Conservation (phyloP, 768 basidiomycete genomes). For the Kondoa malvinella region DNA sequence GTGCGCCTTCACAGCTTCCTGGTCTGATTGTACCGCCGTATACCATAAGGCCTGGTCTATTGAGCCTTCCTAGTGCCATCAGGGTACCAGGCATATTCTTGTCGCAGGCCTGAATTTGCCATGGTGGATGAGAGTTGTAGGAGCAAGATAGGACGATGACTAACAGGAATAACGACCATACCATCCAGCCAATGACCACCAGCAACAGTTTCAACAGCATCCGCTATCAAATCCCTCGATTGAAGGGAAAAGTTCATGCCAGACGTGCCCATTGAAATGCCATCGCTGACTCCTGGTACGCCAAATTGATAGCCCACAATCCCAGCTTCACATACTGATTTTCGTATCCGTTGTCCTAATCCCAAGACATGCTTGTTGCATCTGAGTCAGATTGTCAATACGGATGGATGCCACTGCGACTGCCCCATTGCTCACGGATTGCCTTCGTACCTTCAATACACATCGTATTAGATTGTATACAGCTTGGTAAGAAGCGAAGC, state of each 20-base stretch:
- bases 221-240: constrained; percentile 92
- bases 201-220: constrained; percentile 86
- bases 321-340: constrained; percentile 49
- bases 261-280: constrained; percentile 74
- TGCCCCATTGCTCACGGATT: constrained; percentile 55
- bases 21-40: constrained; percentile 91
- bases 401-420: background rate
- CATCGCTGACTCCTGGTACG: constrained; percentile 92
- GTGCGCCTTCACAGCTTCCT: constrained; percentile 72
- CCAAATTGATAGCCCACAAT: constrained; percentile 95
- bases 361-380: constrained; percentile 87
- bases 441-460: constrained; percentile 69
- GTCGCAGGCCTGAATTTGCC: constrained; percentile 36
- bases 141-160: background rate
- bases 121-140: background rate
- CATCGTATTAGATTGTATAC: background rate
- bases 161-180: constrained; percentile 78
- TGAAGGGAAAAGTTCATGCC: constrained; percentile 54
- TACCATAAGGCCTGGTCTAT: constrained; percentile 92
- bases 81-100: constrained; percentile 99
- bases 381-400: constrained; percentile 35
- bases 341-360: constrained; percentile 71
- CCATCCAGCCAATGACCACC: constrained; percentile 97
- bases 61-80: constrained; percentile 88
- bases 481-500: background rate